Evolutionary conservation across 2,329 filamentous ascomycete species (phyloP).

Genomic region (Apiospora phragmitis): DNA sequence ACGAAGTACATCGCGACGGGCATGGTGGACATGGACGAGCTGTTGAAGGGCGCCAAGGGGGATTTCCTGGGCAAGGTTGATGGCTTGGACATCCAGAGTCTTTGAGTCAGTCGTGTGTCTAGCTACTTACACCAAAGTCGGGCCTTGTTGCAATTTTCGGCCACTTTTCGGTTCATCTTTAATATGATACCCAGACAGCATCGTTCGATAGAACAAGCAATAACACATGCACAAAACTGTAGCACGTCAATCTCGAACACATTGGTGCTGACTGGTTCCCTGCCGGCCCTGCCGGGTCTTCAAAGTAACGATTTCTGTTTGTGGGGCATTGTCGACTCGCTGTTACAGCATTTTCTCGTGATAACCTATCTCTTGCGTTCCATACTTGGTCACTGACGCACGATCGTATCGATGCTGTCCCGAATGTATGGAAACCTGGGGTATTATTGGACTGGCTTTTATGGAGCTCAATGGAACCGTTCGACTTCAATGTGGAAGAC

Average conservation of each 20-base stretch:
- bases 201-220: not conserved
- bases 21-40: slow-evolving; percentile 75
- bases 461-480: not conserved
- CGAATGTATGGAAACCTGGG: not conserved
- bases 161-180: not conserved
- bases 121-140: not conserved
- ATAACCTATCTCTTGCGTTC: not conserved
- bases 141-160: not conserved
- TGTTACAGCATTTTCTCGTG: not conserved
- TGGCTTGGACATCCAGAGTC: slow-evolving; percentile 38
- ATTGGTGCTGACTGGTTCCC: not conserved
- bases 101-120: not conserved
- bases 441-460: not conserved
- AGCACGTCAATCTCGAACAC: not conserved
- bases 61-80: slow-evolving; percentile 62
- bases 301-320: not conserved
- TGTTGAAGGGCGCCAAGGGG: slow-evolving; percentile 65
- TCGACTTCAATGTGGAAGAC: not conserved
- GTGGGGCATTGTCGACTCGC: not conserved
- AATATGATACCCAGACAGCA: not conserved
- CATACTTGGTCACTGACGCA: not conserved
- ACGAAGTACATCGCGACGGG: slow-evolving; percentile 76
- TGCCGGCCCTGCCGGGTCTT: not conserved
- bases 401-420: not conserved
- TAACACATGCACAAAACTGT: not conserved